Base-by-base conservation (phyloP, 768 basidiomycete genomes). In the Epithele typhae region DNA sequence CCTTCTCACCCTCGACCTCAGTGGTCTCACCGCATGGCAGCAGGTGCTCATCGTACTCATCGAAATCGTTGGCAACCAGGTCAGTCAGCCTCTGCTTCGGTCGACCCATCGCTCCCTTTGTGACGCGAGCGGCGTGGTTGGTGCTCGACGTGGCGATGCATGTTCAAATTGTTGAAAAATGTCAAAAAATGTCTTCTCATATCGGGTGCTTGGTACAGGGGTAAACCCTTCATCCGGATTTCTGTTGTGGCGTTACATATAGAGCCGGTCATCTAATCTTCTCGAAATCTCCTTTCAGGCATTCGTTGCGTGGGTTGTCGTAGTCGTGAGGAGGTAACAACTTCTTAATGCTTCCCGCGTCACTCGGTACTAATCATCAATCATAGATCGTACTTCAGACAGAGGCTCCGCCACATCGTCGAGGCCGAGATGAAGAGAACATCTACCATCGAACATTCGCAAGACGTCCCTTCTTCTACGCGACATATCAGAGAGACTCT, bases 301-400 rank as follows among this genome's bases (percentile, higher is more conserved):
- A 3, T 59, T 60, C 39, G 70, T 72, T 14, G 67, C 69, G 2
- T 67, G 71, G 61, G 48, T 73, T 21, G 67, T 69, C 18, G 69
- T 75, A 24, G 55, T 64, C 32, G 59, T 73, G 12, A 59, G 73
- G 17, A 58, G 65, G 61, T 65, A 10, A 23, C 6, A 5, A 10
- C n/a, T 25, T n/a, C 19, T 6, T 24, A 11, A 7, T 11, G 18
- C 15, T 24, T 23, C 17, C 7, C n/a, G n/a, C n/a, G n/a, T n/a
- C n/a, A n/a, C n/a, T n/a, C n/a, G 17, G 14, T 8, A 11, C 9
- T 5, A 19, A 17, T 37, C 10, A 44, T 14, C 25, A 11, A 6
- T 17, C 10, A 30, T 35, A 59, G 57, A 46, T 51, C 35, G 48
- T 63, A 51, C 46, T 65, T 53, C 43, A 46, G 46, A 12, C 43